Base-by-base conservation (phyloP, 2,329 filamentous ascomycete genomes). In the Fonsecaea erecta region DNA sequence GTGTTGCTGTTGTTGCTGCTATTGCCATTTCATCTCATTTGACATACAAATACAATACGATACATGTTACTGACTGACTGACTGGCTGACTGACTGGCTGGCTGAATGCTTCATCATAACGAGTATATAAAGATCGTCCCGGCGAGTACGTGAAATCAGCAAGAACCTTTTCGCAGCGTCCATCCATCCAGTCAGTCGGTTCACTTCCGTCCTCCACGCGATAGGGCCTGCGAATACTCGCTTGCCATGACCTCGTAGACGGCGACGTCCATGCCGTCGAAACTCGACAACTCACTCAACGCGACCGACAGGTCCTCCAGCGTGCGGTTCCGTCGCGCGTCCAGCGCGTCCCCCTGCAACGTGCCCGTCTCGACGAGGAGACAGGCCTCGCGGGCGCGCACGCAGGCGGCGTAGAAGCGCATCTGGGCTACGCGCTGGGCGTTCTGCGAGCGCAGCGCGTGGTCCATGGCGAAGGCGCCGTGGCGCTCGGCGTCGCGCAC, bases 191-290 rank as follows among this genome's bases (percentile, higher is more conserved):
- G n/a, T n/a, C n/a, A n/a, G n/a, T n/a, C n/a, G n/a, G n/a, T 12
- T 40, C n/a, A 56, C 30, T 12, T 32, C 52, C 52, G 24, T 12
- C 21, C 12, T 30, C 52, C 52, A 30, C n/a, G 35, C 28, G 48
- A 34, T 28, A 60, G 26, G 24, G 40, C 43, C 32, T 37, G 24
- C 14, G 48, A 52, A 51, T 57, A 64, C 28, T 66, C 54, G 21
- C 55, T 21, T 11, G 60, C 60, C 64, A 63, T 59, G 4, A 35
- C 48, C n/a, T 66, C 64, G 43, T 66, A 66, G n/a, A 57, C 60
- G 14, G 53, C 35, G 54, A 66, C 52, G 18, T 66, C 64, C 52
- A 66, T 34, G 12, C 37, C 53, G 2, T 37, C 48, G 7, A 63
- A 37, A 16, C 52, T 54, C 26, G 54, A n/a, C 14, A 66, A 35